These are phyloP conservation scores for Amniculicola lignicola DNA, from an alignment of 495 filamentous ascomycete species.

Conservation along the genomic window DNA sequence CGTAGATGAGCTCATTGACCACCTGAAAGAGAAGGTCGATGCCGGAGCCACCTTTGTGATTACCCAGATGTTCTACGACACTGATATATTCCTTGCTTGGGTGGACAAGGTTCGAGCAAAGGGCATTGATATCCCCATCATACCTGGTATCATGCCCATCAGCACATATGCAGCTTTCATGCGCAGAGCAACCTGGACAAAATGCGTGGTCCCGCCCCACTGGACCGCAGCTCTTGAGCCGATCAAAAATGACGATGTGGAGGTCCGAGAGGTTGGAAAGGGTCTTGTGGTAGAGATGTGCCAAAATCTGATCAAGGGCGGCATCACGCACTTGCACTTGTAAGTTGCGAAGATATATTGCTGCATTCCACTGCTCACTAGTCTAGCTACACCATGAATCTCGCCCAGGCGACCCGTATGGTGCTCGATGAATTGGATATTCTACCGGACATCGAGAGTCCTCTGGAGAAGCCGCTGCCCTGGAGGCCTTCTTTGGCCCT, in stretches of 20 bases:
- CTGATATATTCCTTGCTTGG: slow-evolving; percentile 90
- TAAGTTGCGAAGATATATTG: slow-evolving; percentile 38
- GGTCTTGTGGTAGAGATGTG: slow-evolving; percentile 90
- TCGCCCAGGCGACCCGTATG: slow-evolving; percentile 90
- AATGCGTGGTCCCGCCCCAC: slow-evolving; percentile 70
- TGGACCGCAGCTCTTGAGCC: slow-evolving; percentile 85
- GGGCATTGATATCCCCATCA: slow-evolving; percentile 85
- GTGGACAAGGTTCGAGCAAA: slow-evolving; percentile 75
- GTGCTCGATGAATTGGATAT: slow-evolving; percentile 85
- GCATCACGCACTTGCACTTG: slow-evolving; percentile 91
- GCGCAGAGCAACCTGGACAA: slow-evolving; percentile 83
- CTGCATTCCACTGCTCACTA: neutral
- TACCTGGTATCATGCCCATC: slow-evolving; percentile 99
- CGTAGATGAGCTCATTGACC: slow-evolving; percentile 77
- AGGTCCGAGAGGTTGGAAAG: slow-evolving; percentile 87
- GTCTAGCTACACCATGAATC: slow-evolving; percentile 92
- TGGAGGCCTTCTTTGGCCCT: slow-evolving; percentile 93
- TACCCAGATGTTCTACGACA: slow-evolving; percentile 99
- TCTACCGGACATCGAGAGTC: slow-evolving; percentile 69
- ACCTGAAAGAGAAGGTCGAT: slow-evolving; percentile 97
- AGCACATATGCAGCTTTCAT: slow-evolving; percentile 90
- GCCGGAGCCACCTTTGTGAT: slow-evolving; percentile 90
- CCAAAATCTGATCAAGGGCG: slow-evolving; percentile 71
- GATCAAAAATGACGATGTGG: slow-evolving; percentile 93
- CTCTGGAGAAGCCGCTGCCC: slow-evolving; percentile 78